Evolutionary conservation across 768 basidiomycete genomes (phyloP), one percentile per base, ranked within the genome.

Genomic region (Tulasnella sp.): DNA sequence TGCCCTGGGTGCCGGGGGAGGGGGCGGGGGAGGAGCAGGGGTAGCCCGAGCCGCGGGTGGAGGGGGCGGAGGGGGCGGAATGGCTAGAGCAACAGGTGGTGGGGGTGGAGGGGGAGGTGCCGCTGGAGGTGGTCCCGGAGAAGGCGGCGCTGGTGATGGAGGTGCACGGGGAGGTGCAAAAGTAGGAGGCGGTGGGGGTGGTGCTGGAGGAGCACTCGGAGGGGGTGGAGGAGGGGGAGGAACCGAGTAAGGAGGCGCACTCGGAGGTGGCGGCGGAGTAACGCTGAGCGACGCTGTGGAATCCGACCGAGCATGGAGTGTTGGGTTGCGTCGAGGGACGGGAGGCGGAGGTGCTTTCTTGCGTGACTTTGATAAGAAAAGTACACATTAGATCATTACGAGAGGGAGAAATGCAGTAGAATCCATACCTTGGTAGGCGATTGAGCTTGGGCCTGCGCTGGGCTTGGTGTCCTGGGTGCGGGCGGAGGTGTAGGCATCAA

Each of bases 51-150:
- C 63, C 15, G 65, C 62, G 5, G 70, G 67, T 35, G 66, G 61
- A 5, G 65, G 62, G 1, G 71, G 72, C 2, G 79, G 75, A 0
- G 79, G 77, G 0, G 77, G 74, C 0, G 77, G 75, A 0, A 73
- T 71, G 14, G 70, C 66, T 0, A 65, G 63, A 2, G 58, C 59
- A 17, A 45, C 40, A 27, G 36, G 49, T 5, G 65, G 27, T 5
- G 64, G 64, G 0, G 70, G 71, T 65, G 6, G 71, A 2, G 61
- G 53, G 6, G 62, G 64, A 2, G 65, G 62, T 0, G 64, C 63
- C 0, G 71, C 68, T 0, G 74, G 69, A 0, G 73, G 72, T 31
- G 68, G 68, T 6, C 66, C 63, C 6, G 65, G 63, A 2, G 71
- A 67, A 0, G 73, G 71, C 0, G 75, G 73, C 0, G 76, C 73